A percentile compares a stretch with the other conserved stretches of the same genome.
Conservation (phyloP, 2,329 filamentous ascomycete species). For the Cadophora gregata region DNA sequence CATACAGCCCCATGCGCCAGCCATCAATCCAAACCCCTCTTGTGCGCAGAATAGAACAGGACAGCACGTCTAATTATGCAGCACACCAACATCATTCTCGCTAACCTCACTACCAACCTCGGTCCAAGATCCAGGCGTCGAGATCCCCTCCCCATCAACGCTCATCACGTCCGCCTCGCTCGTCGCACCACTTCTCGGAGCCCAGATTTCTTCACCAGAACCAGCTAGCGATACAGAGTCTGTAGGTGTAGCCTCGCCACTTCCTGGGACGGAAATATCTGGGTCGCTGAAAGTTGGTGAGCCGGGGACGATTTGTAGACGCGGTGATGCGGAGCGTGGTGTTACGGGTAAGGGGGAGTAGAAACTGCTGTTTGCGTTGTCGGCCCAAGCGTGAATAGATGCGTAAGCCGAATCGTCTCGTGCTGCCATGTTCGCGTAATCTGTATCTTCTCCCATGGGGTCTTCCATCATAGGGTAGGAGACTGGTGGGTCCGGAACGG, state of each 20-base stretch:
- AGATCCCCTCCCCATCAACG: constrained; percentile 61
- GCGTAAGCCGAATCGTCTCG: constrained; percentile 57
- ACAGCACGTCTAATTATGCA: constrained; percentile 33
- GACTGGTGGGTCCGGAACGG: constrained; percentile 37
- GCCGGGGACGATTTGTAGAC: constrained; percentile 27
- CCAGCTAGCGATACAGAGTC: constrained; percentile 62
- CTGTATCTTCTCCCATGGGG: constrained; percentile 40
- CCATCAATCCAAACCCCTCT: not conserved
- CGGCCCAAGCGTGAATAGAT: constrained; percentile 70
- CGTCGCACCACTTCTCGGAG: constrained; percentile 46
- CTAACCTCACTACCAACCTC: constrained; percentile 69
- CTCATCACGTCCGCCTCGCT: constrained; percentile 62
- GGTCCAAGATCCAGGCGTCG: constrained; percentile 68
- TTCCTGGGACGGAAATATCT: constrained; percentile 46
- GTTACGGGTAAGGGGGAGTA: constrained; percentile 65
- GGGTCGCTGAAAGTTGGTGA: constrained; percentile 39
- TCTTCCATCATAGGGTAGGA: constrained; percentile 38
- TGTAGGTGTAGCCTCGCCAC: constrained; percentile 62
- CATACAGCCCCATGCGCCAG: constrained; percentile 2
- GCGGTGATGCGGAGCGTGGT: constrained; percentile 45
- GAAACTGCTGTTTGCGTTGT: constrained; percentile 53
- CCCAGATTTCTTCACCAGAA: constrained; percentile 52
- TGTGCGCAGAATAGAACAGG: not conserved
- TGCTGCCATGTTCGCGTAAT: constrained; percentile 59
- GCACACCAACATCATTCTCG: constrained; percentile 42